These are phyloP conservation scores for Coccinonectria pachysandricola DNA, from an alignment of 2,329 filamentous ascomycete genomes.

Conservation along the genomic window DNA sequence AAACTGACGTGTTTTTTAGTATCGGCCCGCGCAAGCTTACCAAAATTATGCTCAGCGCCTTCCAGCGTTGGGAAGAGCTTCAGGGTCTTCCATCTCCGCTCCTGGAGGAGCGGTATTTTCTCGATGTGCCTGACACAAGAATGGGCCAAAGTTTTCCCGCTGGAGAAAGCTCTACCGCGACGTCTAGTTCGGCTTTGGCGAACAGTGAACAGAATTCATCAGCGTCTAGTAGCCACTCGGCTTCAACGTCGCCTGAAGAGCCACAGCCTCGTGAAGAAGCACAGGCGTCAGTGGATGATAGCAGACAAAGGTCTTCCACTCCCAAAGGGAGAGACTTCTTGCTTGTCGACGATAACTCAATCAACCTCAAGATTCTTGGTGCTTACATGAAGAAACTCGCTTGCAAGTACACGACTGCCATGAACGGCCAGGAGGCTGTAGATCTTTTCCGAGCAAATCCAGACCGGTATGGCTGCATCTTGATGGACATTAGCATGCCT, in stretches of 20 bases:
- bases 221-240: conserved; percentile 1
- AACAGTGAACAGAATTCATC: not conserved
- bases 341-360: conserved; percentile 13
- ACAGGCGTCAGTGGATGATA: no score
- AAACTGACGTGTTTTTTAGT: conserved; percentile 9
- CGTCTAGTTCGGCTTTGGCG: not conserved
- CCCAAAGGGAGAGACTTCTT: conserved; percentile 5
- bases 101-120: no score
- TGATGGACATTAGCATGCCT: conserved; percentile 47
- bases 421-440: conserved; percentile 25
- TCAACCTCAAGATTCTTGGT: conserved; percentile 14
- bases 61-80: conserved; percentile 17
- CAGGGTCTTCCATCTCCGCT: conserved; percentile 5
- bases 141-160: no score
- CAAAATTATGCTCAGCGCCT: conserved; percentile 19
- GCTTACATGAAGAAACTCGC: conserved; percentile 25
- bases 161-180: no score
- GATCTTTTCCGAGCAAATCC: conserved; percentile 18
- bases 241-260: not conserved
- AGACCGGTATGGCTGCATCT: conserved; percentile 19
- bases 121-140: no score
- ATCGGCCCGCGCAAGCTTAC: conserved; percentile 29
- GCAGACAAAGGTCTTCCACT: no score
- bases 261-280: not conserved
- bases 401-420: conserved; percentile 18